Conservation (phyloP, 305 asterid genomes). For the Fraxinus velutina region DNA sequence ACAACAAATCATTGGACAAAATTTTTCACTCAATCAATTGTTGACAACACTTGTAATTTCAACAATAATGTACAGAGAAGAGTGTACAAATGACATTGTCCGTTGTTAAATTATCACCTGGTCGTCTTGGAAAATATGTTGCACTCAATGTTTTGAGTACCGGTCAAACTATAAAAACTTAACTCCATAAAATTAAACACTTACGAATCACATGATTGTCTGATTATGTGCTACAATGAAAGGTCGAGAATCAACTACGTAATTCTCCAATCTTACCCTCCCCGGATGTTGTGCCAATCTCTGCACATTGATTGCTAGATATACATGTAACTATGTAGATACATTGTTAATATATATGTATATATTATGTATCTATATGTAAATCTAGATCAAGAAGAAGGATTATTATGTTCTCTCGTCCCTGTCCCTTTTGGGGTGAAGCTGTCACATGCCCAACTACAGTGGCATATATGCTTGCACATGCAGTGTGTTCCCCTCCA, state of each 20-base stretch:
- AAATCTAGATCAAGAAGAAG: slow-evolving; percentile 20
- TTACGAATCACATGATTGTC: neutral
- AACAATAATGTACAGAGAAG: neutral
- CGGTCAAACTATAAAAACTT: neutral
- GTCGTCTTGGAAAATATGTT: neutral
- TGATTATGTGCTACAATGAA: neutral
- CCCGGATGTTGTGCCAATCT: neutral
- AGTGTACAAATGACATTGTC: neutral
- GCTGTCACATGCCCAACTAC: slow-evolving; percentile 60
- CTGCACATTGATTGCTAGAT: neutral
- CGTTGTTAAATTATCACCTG: neutral
- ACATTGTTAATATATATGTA: neutral
- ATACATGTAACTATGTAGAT: no score
- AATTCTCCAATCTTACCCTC: neutral
- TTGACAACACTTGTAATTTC: neutral
- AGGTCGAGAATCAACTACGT: neutral
- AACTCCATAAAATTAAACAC: neutral
- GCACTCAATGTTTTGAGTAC: neutral
- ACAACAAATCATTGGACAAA: neutral
- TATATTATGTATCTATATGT: neutral
- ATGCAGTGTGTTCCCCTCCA: neutral
- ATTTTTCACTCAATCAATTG: neutral
- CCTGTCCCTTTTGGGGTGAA: slow-evolving; percentile 23
- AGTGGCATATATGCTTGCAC: neutral
- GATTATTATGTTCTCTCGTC: slow-evolving; percentile 16